Evolutionary conservation across 1,139 yeast species (phyloP), one percentile per base, ranked within the genome.

Genomic region (Yamadazyma diddensiae): DNA sequence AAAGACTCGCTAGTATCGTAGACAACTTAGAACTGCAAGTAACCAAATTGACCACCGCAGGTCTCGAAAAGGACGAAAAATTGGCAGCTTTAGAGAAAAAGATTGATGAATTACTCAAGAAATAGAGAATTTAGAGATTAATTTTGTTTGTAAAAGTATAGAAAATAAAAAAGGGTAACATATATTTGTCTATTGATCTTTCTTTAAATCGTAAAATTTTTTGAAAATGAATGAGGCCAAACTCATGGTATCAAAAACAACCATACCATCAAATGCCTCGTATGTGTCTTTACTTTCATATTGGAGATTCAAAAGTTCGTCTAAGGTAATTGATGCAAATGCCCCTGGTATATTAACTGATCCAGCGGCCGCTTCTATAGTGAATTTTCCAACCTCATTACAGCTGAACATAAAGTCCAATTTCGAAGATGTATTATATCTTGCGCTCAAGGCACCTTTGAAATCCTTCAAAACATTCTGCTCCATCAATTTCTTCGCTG

Each of bases 381-480:
- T 74, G 50, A 87, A 86, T 15, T 71, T 71, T 1, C 92, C 94
- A 6, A 78, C 80, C 42, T 75, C 70, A 50, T 85, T 86, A 48
- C 92, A 82, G 40, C 85, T 78, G 50, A 86, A 81, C 61, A 84
- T 79, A 49, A 88, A 79, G 41, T 77, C 79, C 15, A 85, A 69
- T 46, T 82, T 85, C 9, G 86, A 84, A 29, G 77, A 71, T 38
- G 73, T 61, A 6, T 68, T 62, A 16, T 55, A 56, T 26, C 64
- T 57, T 26, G 63, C 65, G 35, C 62, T 56, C 33, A 65, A 61
- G 24, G 67, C 59, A 0, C 80, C 79, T 10, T 69, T 73, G 31
- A 83, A 67, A 35, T 77, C 81, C 5, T 73, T 55, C 18, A 92
- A 54, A 2, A 88, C 73, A 1, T 84, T 82, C 46, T 77, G 82